phyloP scores from a whole-genome alignment of 2,329 filamentous ascomycete genomes.

The Fusarium multiceps region DNA sequence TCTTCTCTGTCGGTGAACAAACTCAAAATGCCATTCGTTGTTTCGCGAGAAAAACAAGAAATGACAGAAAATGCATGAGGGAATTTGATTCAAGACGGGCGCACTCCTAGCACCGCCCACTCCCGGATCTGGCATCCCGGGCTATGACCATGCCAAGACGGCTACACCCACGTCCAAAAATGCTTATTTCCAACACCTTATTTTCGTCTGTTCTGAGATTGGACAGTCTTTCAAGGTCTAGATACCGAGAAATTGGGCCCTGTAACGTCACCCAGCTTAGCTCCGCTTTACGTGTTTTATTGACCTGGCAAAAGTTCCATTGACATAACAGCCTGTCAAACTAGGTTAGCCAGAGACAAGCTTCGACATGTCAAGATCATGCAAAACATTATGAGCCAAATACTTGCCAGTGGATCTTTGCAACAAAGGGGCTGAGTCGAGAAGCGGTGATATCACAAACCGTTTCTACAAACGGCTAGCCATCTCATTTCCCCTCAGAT shows the following conservation, averaged over 20 bases:
- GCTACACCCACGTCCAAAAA: slow-evolving; percentile 37
- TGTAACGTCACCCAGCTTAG: neutral
- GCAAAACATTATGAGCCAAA: slow-evolving; percentile 35
- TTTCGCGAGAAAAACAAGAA: neutral
- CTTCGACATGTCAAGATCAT: slow-evolving; percentile 6
- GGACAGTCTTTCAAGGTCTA: neutral
- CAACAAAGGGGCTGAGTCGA: slow-evolving; percentile 22
- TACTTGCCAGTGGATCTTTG: slow-evolving; percentile 2
- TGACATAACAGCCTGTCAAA: slow-evolving; percentile 21
- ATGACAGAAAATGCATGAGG: neutral
- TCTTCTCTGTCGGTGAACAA: slow-evolving; percentile 17
- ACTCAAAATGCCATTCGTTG: neutral
- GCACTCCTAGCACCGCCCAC: slow-evolving; percentile 27
- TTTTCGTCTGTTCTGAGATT: neutral
- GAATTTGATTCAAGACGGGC: slow-evolving; percentile 20
- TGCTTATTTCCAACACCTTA: slow-evolving; percentile 30
- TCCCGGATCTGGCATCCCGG: slow-evolving; percentile 29
- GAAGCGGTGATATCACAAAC: slow-evolving; percentile 24
- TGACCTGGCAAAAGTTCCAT: slow-evolving; percentile 26
- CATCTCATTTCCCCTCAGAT: slow-evolving; percentile 26
- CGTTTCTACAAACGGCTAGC: slow-evolving; percentile 18
- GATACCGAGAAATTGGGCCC: neutral
- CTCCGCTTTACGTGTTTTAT: neutral
- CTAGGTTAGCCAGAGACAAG: slow-evolving; percentile 28
- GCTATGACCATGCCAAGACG: slow-evolving; percentile 35